Conservation (phyloP, 2,329 filamentous ascomycete genomes). For the Daldinia eschscholtzii region DNA sequence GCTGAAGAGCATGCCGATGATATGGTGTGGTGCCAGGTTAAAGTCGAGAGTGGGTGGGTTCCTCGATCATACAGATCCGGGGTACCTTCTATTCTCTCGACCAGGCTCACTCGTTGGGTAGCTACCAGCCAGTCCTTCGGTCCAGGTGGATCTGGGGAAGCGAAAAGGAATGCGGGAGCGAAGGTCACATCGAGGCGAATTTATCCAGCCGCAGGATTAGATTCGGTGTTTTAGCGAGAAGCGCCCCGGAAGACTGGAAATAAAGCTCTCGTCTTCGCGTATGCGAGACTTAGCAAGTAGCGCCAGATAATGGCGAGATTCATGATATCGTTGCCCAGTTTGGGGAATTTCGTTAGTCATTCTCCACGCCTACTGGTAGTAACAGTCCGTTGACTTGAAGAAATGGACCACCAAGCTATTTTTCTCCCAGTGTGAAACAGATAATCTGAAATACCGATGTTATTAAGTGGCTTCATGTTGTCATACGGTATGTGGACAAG, state of each 20-base stretch:
- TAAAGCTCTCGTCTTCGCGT: slow-evolving; percentile 4
- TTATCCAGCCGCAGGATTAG: slow-evolving; percentile 36
- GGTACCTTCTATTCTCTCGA: slow-evolving; percentile 5
- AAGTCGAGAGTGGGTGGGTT: slow-evolving; percentile 15
- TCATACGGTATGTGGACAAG: not conserved
- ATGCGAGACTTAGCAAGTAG: not conserved
- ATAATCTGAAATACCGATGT: not conserved
- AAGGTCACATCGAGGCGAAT: slow-evolving; percentile 33
- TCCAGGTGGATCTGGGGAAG: slow-evolving; percentile 33
- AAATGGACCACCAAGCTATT: not conserved
- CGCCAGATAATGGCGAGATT: not conserved
- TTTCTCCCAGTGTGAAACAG: not conserved
- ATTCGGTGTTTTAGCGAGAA: slow-evolving; percentile 21
- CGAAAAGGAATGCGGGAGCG: slow-evolving; percentile 34
- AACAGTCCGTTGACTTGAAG: not conserved
- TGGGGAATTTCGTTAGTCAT: not conserved
- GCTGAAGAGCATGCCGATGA: slow-evolving; percentile 8
- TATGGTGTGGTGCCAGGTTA: slow-evolving; percentile 12
- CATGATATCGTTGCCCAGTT: not conserved
- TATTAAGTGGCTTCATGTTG: slow-evolving; percentile 4
- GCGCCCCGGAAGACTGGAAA: slow-evolving; percentile 18
- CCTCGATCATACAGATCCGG: slow-evolving; percentile 25
- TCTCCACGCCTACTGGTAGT: not conserved
- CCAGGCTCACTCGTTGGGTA: slow-evolving; percentile 10
- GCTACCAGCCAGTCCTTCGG: slow-evolving; percentile 16